Evolutionary conservation across 495 filamentous ascomycete genomes (phyloP).

Genomic region (Aspergillus affinis): DNA sequence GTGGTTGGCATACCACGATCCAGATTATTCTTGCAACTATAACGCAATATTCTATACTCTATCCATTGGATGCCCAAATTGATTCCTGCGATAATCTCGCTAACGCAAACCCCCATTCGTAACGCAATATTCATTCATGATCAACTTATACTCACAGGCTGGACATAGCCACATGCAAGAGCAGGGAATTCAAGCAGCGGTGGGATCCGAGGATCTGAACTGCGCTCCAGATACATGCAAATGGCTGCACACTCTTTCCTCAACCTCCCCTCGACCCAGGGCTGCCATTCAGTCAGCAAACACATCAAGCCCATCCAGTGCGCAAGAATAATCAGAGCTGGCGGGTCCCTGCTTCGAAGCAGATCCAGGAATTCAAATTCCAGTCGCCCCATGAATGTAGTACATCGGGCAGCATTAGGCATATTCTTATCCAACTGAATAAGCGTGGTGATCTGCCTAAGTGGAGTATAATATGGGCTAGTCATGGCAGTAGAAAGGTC

Average conservation of each 20-base stretch:
- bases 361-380: constrained; percentile 31
- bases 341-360: constrained; percentile 34
- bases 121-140: not conserved
- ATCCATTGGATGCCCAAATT: not conserved
- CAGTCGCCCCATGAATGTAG: constrained; percentile 34
- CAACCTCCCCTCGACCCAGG: constrained; percentile 31
- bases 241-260: constrained; percentile 37
- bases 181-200: constrained; percentile 15
- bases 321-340: constrained; percentile 38
- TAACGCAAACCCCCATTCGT: not conserved
- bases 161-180: constrained; percentile 11
- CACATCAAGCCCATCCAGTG: constrained; percentile 43
- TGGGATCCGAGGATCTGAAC: constrained; percentile 5
- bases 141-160: not conserved
- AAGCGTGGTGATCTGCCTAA: constrained; percentile 31
- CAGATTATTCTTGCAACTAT: too few relatives aligned
- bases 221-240: constrained; percentile 35
- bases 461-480: constrained; percentile 40
- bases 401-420: constrained; percentile 22
- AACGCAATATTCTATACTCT: too few relatives aligned
- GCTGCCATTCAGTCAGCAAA: constrained; percentile 23
- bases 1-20: too few relatives aligned
- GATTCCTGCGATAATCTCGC: not conserved
- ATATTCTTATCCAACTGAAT: constrained; percentile 16
- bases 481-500: constrained; percentile 31